phyloP scores from a whole-genome alignment of 441 rosid genomes.

The Aquilaria agallochum region DNA sequence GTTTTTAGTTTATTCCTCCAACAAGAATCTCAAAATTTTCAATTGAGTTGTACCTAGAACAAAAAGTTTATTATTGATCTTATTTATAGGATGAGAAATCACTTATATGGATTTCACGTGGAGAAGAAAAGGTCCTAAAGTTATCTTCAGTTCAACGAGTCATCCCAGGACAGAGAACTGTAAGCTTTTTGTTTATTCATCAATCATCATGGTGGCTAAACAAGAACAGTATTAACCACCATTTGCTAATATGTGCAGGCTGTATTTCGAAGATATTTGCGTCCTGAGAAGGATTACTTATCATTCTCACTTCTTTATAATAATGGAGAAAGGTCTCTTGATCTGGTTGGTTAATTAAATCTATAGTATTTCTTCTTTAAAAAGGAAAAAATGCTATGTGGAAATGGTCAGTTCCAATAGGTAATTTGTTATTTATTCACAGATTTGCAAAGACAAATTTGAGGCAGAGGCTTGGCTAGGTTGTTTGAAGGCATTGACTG shows the following conservation, averaged over 20 bases:
- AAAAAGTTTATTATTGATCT: constrained; percentile 27
- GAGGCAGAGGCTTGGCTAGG: constrained; percentile 90
- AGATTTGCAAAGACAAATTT: constrained; percentile 93
- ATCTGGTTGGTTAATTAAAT: constrained; percentile 59
- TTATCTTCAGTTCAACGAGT: constrained; percentile 56
- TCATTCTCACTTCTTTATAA: constrained; percentile 90
- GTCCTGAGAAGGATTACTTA: constrained; percentile 88
- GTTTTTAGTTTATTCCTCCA: too few species aligned
- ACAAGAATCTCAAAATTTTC: too few species aligned
- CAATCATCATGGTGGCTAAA: neutral
- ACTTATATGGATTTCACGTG: constrained; percentile 73
- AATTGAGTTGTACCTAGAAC: too few species aligned
- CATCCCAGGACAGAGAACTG: constrained; percentile 91
- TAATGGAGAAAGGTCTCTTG: constrained; percentile 85
- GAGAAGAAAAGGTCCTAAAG: constrained; percentile 58
- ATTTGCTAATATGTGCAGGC: constrained; percentile 40
- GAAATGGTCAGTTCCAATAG: too few species aligned
- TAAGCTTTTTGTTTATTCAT: constrained; percentile 30
- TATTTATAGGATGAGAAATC: constrained; percentile 73
- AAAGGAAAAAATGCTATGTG: too few species aligned
- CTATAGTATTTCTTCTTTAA: too few species aligned
- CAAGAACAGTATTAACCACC: neutral
- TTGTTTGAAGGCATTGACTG: constrained; percentile 60
- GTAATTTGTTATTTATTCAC: neutral
- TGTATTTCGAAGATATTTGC: constrained; percentile 82